phyloP scores from a whole-genome alignment of 306 rosid genomes.

The Quercus glauca region DNA sequence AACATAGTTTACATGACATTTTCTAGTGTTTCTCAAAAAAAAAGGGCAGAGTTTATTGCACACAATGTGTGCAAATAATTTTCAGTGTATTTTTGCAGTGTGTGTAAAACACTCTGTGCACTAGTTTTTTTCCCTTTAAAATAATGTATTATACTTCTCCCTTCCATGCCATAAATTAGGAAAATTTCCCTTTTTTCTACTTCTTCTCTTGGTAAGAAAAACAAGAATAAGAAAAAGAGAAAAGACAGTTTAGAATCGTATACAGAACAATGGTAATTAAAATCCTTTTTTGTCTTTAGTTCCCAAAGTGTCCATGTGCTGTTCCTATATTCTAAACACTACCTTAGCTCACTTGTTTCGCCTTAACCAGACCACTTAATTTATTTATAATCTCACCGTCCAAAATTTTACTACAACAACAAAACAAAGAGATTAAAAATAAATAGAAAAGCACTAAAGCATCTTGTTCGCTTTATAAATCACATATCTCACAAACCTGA shows the following conservation, averaged over 20 bases:
- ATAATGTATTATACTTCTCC: not conserved
- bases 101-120: too few species aligned
- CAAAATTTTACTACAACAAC: conserved; percentile 34
- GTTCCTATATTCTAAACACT: conserved; percentile 68
- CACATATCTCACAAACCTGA: conserved; percentile 49
- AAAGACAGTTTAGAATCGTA: conserved; percentile 25
- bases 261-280: conserved; percentile 32
- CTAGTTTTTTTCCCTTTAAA: too few species aligned
- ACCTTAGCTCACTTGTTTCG: conserved; percentile 61
- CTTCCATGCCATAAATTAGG: conserved; percentile 21
- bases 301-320: conserved; percentile 83
- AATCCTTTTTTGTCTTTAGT: conserved; percentile 52
- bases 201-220: conserved; percentile 9
- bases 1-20: too few species aligned
- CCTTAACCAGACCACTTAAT: conserved; percentile 62
- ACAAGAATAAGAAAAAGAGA: not conserved
- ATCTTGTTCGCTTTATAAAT: conserved; percentile 47
- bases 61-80: too few species aligned
- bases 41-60: too few species aligned
- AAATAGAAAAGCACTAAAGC: conserved; percentile 19
- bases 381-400: conserved; percentile 63
- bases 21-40: too few species aligned
- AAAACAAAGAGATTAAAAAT: conserved; percentile 33
- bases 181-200: conserved; percentile 9
- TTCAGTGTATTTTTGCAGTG: too few species aligned